Evolutionary conservation across 1,284 basidiomycete genomes (phyloP), one percentile per base, ranked within the genome.

Genomic region (Trametes polyzona): DNA sequence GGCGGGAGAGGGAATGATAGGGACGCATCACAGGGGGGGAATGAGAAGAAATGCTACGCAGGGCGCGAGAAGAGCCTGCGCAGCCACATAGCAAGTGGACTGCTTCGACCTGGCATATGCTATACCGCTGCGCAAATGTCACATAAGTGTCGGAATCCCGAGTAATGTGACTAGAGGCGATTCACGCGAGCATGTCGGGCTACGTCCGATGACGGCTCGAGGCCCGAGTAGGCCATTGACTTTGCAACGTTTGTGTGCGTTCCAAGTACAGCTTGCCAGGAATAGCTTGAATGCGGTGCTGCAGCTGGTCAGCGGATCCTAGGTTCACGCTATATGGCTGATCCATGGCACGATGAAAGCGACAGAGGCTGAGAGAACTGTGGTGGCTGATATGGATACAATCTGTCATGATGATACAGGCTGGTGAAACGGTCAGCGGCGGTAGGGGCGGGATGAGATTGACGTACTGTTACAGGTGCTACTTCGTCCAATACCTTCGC

Each of bases 401-500:
- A 35, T 47, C 16, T 49, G 54, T 40, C 49, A 59, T 55, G 55
- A 47, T 52, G 43, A 44, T 58, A 63, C 61, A 60, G 49, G 24
- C 58, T 60, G 21, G 29, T 4, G 5, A 6, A 17, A n/a, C 8
- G 9, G n/a, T 52, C 26, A 40, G 41, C 9, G 19, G 12, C 46
- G 29, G 19, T 30, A 17, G 23, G 16, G 7, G 6, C 16, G 17
- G 32, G 21, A 19, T 1, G 7, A 8, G n/a, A 5, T 16, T 8
- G 23, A 46, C 55, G 56, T 42, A 64, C 63, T 54, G 41, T 42
- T 17, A 59, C 11, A 42, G 69, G 67, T 26, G 57, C 65, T 21
- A 66, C 57, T 44, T 72, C 65, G 24, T 88, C 82, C 53, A 96
- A 74, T 4, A 92, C 82, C 61, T 82, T 83, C 59, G 78, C 80